These are phyloP conservation scores for Ormosia emarginata DNA, from an alignment of 306 rosid species.

Conservation along the genomic window DNA sequence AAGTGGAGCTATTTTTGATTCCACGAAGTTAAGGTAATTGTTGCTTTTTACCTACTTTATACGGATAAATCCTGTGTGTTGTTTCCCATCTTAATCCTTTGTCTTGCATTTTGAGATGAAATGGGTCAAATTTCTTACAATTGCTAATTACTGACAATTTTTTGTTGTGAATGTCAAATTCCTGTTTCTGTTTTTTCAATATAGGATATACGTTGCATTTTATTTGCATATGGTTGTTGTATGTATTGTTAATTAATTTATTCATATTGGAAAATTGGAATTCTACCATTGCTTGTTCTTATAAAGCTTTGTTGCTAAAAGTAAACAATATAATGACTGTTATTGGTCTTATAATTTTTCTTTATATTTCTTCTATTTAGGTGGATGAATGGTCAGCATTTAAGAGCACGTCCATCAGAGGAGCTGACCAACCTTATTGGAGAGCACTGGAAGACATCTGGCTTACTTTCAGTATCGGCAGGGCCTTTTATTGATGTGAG, in stretches of 20 bases:
- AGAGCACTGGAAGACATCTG: constrained; percentile 67
- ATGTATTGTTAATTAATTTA: not conserved
- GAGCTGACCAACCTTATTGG: constrained; percentile 69
- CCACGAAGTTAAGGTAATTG: constrained; percentile 66
- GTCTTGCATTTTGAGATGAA: not conserved
- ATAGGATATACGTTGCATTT: constrained; percentile 11
- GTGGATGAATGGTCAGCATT: constrained; percentile 99
- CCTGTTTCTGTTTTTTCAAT: not conserved
- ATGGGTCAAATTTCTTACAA: not conserved
- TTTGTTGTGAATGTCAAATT: not conserved
- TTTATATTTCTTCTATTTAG: constrained; percentile 30
- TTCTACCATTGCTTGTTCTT: not conserved
- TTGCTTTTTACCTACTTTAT: not conserved
- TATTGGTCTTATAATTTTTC: not conserved
- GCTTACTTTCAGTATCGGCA: constrained; percentile 53
- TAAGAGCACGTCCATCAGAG: constrained; percentile 67
- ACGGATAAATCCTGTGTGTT: not conserved
- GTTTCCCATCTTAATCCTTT: not conserved
- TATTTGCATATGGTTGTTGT: not conserved
- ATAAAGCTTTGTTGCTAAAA: not conserved
- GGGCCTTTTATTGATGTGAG: constrained; percentile 80
- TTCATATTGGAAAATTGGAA: not conserved
- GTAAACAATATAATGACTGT: not conserved
- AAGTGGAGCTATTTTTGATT: constrained; percentile 91
- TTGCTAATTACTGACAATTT: not conserved